These are phyloP conservation scores for Nothophoma quercina DNA, from an alignment of 2,329 filamentous ascomycete species.

Conservation along the genomic window DNA sequence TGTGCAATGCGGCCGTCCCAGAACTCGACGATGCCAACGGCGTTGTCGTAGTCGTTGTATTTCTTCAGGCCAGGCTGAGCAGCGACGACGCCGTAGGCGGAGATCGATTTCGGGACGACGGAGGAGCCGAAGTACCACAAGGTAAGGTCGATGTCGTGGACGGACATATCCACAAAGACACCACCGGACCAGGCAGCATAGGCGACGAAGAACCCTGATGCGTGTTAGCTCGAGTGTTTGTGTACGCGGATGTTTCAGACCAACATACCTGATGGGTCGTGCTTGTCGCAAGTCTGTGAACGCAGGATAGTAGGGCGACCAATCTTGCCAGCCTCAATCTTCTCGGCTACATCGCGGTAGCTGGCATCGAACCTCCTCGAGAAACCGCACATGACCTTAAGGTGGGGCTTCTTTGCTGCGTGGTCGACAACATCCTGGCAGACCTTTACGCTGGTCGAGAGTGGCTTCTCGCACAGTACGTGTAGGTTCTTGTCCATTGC, in stretches of 20 bases:
- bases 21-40: slow-evolving; percentile 55
- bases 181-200: slow-evolving; percentile 54
- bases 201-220: slow-evolving; percentile 52
- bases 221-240: too few species aligned
- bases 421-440: slow-evolving; percentile 44
- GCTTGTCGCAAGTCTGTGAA: slow-evolving; percentile 54
- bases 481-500: slow-evolving; percentile 48
- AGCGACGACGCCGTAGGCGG: slow-evolving; percentile 46
- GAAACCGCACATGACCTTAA: slow-evolving; percentile 57
- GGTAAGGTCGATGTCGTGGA: slow-evolving; percentile 57
- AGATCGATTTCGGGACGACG: slow-evolving; percentile 47
- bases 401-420: slow-evolving; percentile 45
- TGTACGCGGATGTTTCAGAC: neutral
- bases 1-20: slow-evolving; percentile 55
- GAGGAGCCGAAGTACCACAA: slow-evolving; percentile 52
- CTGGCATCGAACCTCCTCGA: slow-evolving; percentile 56
- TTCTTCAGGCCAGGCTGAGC: slow-evolving; percentile 50
- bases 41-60: slow-evolving; percentile 55
- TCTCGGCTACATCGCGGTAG: slow-evolving; percentile 50
- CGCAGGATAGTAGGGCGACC: slow-evolving; percentile 52
- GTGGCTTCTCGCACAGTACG: slow-evolving; percentile 52
- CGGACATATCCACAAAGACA: slow-evolving; percentile 55
- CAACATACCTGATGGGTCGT: slow-evolving; percentile 31
- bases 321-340: slow-evolving; percentile 48
- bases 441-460: slow-evolving; percentile 43